Evolutionary conservation across 2,329 filamentous ascomycete species (phyloP).

Genomic region (Xylariaceae sp.): DNA sequence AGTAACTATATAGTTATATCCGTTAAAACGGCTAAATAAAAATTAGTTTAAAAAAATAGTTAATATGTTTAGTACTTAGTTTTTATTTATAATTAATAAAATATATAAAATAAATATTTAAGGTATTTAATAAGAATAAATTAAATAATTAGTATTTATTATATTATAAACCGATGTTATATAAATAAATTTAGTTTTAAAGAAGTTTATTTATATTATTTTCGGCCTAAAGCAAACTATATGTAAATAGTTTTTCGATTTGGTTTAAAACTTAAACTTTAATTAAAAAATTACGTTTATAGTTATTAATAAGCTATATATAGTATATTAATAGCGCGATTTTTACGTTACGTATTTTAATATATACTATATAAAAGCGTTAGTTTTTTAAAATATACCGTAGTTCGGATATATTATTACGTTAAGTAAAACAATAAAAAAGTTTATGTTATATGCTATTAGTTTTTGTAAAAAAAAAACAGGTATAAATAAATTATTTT

Average conservation of each 20-base stretch:
- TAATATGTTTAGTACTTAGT: background rate
- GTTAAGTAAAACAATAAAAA: background rate
- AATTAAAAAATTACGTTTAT: too few species aligned
- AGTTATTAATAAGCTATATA: constrained; percentile 1
- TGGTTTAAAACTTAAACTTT: too few species aligned
- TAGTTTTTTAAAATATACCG: background rate
- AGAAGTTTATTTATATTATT: too few species aligned
- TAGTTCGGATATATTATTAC: background rate
- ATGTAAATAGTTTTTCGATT: too few species aligned
- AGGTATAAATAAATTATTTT: background rate
- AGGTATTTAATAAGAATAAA: background rate
- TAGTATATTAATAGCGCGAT: background rate
- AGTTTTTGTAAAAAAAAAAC: background rate
- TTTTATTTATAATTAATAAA: background rate
- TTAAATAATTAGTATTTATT: background rate
- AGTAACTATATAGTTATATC: background rate
- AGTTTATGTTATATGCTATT: background rate
- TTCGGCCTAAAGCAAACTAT: too few species aligned
- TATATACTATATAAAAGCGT: background rate
- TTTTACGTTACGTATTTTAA: background rate
- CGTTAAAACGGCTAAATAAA: background rate
- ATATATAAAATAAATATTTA: background rate
- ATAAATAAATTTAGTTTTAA: background rate
- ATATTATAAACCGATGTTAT: background rate
- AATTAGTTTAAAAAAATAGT: too few species aligned